These are phyloP conservation scores for Erodium trifolium DNA, from an alignment of 441 rosid genomes.

Conservation along the genomic window DNA sequence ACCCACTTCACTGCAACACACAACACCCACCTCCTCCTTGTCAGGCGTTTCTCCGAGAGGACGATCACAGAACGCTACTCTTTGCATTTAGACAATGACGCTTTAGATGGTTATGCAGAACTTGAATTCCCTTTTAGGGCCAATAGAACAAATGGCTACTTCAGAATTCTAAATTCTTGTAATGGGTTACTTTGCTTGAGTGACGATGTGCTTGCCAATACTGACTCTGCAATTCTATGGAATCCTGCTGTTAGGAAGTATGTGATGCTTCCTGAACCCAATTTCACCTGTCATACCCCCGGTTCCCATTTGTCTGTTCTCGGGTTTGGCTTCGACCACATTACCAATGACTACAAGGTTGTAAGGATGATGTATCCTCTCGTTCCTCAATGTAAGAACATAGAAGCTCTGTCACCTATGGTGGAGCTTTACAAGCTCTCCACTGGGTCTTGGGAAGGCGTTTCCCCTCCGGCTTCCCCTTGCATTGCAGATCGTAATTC, in stretches of 20 bases:
- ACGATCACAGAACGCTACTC: neutral
- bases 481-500: neutral
- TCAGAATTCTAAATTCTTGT: neutral
- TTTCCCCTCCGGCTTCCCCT: neutral
- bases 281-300: neutral
- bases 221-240: neutral
- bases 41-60: neutral
- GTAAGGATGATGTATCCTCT: slow-evolving; percentile 15
- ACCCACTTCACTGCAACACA: slow-evolving; percentile 8
- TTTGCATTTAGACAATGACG: neutral
- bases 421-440: slow-evolving; percentile 7
- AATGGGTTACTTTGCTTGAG: neutral
- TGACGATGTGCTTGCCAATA: neutral
- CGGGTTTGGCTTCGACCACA: neutral
- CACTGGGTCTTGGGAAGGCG: neutral
- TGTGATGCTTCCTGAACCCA: neutral
- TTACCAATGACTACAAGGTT: slow-evolving; percentile 15
- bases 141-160: neutral
- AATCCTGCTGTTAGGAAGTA: neutral
- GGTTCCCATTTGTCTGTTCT: neutral
- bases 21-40: neutral
- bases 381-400: neutral
- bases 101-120: neutral
- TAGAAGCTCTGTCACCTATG: slow-evolving; percentile 2
- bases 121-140: neutral